A percentile compares a stretch with the other conserved stretches of the same genome.
Conservation (phyloP, 495 filamentous ascomycete species). For the Articulospora tetracladia region DNA sequence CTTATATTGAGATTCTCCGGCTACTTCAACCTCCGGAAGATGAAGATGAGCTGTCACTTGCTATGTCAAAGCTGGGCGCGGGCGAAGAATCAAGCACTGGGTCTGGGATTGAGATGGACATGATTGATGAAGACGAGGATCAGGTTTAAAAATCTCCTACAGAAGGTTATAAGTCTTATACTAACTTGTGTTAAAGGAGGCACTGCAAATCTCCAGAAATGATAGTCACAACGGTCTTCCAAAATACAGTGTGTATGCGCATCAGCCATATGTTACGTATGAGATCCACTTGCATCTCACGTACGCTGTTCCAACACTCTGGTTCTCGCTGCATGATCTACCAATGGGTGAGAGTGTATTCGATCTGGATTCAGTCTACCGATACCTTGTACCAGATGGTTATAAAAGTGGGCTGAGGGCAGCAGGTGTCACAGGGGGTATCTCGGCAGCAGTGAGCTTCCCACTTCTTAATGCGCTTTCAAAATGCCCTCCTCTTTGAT, state of each 20-base stretch:
- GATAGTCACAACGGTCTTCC: background rate
- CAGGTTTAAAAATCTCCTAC: constrained; percentile 28
- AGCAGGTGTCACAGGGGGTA: constrained; percentile 66
- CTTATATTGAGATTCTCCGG: constrained; percentile 44
- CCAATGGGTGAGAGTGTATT: constrained; percentile 37
- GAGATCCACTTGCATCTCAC: constrained; percentile 55
- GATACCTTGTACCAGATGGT: constrained; percentile 54
- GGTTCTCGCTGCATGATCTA: constrained; percentile 48
- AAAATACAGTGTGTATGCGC: constrained; percentile 19
- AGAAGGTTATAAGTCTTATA: background rate
- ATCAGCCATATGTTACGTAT: constrained; percentile 50
- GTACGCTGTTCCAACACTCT: constrained; percentile 56
- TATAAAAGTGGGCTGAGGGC: constrained; percentile 52
- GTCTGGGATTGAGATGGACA: constrained; percentile 27
- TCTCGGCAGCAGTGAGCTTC: constrained; percentile 69
- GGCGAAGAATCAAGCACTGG: constrained; percentile 1
- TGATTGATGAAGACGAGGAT: constrained; percentile 44
- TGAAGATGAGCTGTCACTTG: constrained; percentile 37
- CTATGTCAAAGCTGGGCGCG: constrained; percentile 35
- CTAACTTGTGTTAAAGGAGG: background rate
- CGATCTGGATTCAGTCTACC: constrained; percentile 63
- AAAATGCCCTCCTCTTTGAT: constrained; percentile 1
- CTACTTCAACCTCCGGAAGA: constrained; percentile 37
- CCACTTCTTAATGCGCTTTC: constrained; percentile 12
- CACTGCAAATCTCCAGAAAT: background rate